Percentiles rank a stretch among this genome's conserved stretches.
Evolutionary conservation across 345 rosid genomes (phyloP).

Genomic region (Cardamine chenopodiifolia): DNA sequence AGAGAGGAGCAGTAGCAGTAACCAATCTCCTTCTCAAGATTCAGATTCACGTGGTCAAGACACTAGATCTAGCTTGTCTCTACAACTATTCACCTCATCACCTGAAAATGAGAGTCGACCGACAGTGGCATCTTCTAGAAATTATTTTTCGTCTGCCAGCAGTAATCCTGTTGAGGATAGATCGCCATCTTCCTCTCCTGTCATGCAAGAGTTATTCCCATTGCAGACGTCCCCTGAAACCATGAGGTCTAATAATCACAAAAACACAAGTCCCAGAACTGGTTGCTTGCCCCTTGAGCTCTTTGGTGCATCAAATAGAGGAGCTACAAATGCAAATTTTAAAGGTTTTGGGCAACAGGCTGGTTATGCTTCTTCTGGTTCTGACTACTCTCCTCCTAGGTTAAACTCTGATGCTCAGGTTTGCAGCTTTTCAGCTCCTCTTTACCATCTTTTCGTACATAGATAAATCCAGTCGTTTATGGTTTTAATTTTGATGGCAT

Average conservation of each 20-base stretch:
- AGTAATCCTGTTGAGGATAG: conserved; percentile 76
- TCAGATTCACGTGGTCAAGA: conserved; percentile 69
- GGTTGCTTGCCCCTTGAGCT: conserved; percentile 68
- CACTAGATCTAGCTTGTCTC: conserved; percentile 59
- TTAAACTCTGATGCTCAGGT: conserved; percentile 84
- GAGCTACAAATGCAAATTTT: conserved; percentile 47
- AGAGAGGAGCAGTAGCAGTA: conserved; percentile 73
- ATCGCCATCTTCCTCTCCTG: conserved; percentile 82
- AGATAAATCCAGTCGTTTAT: background rate
- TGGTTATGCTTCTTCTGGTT: conserved; percentile 88
- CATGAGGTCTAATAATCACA: conserved; percentile 54
- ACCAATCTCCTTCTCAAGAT: conserved; percentile 73
- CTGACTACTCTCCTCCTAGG: conserved; percentile 85
- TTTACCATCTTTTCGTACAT: background rate
- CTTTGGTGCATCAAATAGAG: conserved; percentile 59
- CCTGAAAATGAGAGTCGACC: conserved; percentile 74
- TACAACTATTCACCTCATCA: conserved; percentile 79
- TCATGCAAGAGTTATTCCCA: conserved; percentile 75
- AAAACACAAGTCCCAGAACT: conserved; percentile 49
- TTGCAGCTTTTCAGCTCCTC: conserved; percentile 4
- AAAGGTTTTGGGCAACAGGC: conserved; percentile 61
- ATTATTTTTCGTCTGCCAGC: conserved; percentile 89
- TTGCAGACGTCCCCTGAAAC: conserved; percentile 63
- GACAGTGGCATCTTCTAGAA: conserved; percentile 64
- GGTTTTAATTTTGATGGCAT: conserved; percentile 12